Evolutionary conservation across 2,329 filamentous ascomycete species (phyloP).

Genomic region (Arthrobotrys entomopaga): DNA sequence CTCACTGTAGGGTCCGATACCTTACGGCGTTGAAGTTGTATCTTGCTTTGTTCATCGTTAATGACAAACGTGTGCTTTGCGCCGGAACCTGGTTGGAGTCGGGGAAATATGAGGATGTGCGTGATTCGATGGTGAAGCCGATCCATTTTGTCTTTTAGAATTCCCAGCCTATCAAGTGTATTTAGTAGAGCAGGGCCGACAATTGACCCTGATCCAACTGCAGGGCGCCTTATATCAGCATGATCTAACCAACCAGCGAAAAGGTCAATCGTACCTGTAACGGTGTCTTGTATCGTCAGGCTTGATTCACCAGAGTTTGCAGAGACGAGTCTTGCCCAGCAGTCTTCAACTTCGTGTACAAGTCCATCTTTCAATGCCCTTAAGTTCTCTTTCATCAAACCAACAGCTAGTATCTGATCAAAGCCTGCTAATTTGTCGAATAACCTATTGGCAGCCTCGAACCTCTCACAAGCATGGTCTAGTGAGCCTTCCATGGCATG

Average conservation of each 20-base stretch:
- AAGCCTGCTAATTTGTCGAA: conserved; percentile 53
- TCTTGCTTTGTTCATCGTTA: conserved; percentile 58
- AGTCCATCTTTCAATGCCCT: conserved; percentile 51
- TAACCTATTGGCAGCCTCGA: conserved; percentile 49
- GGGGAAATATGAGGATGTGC: conserved; percentile 56
- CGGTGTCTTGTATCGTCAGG: conserved; percentile 69
- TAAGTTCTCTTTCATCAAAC: conserved; percentile 57
- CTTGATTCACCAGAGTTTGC: conserved; percentile 69
- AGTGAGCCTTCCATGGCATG: conserved; percentile 41
- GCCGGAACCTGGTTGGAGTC: conserved; percentile 50
- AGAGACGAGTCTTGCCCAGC: conserved; percentile 76
- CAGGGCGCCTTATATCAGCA: conserved; percentile 34
- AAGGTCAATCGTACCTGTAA: conserved; percentile 65
- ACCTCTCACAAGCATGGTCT: conserved; percentile 49
- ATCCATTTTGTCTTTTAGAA: conserved; percentile 63
- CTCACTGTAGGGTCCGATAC: conserved; percentile 56
- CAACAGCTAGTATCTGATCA: conserved; percentile 56
- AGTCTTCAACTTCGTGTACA: conserved; percentile 66
- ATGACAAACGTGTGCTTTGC: conserved; percentile 59
- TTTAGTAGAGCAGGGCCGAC: conserved; percentile 72
- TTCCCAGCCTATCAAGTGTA: conserved; percentile 69
- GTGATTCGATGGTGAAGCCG: conserved; percentile 58
- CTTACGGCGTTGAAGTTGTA: conserved; percentile 25
- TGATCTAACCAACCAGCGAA: conserved; percentile 34
- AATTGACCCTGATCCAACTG: conserved; percentile 66